These are phyloP conservation scores for Coccomyxa subellipsoidea DNA, from an alignment of 163 green algal species.

Conservation along the genomic window DNA sequence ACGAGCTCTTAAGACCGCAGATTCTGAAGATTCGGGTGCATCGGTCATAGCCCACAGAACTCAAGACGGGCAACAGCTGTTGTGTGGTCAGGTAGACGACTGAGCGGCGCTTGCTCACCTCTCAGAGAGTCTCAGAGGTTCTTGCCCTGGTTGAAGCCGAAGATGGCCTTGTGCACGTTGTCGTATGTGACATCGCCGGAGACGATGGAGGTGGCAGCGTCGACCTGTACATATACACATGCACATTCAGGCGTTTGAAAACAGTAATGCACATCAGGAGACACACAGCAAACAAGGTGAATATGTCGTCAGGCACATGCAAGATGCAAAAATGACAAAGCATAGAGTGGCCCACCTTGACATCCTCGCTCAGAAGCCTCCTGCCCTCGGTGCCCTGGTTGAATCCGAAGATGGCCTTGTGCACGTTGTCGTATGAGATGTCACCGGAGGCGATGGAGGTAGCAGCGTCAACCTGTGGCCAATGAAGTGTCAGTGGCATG, in stretches of 20 bases:
- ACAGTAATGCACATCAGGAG: neutral
- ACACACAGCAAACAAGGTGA: neutral
- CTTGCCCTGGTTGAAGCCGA: neutral
- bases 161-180: conserved; percentile 4
- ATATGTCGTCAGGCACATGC: no score
- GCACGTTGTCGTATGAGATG: neutral
- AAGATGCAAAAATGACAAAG: no score
- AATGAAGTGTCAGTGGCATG: no score
- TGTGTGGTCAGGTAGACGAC: no score
- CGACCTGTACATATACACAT: neutral
- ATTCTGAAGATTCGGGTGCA: no score
- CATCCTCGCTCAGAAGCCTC: neutral
- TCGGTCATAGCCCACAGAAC: no score
- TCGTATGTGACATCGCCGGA: neutral
- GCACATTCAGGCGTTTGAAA: neutral
- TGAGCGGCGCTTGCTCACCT: no score
- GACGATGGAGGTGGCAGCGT: neutral
- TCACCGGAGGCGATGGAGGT: neutral
- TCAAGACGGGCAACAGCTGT: no score
- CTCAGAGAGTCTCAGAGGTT: conserved; percentile 2
- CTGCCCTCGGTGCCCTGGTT: neutral
- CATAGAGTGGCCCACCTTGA: neutral
- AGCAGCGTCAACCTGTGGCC: neutral
- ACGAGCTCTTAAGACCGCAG: no score
- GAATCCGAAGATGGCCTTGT: conserved; percentile 6